Conservation (phyloP, 2,329 filamentous ascomycete species). For the Sporothrix euskadiensis region DNA sequence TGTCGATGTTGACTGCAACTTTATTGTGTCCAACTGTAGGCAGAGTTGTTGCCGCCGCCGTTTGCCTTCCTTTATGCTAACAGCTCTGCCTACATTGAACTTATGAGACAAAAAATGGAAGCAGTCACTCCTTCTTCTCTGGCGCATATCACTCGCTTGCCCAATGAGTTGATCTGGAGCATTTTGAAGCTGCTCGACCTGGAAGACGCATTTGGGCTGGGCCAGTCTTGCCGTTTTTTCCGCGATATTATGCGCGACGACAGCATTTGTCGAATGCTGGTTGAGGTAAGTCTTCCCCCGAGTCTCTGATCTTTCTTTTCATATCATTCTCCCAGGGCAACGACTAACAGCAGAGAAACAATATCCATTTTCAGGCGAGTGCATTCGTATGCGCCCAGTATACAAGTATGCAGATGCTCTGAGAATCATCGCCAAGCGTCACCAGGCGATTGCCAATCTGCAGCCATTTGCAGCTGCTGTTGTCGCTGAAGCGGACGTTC, state of each 20-base stretch:
- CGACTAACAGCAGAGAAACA: slow-evolving; percentile 13
- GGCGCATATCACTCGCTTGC: slow-evolving; percentile 47
- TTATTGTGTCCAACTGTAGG: slow-evolving; percentile 1
- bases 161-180: slow-evolving; percentile 65
- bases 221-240: slow-evolving; percentile 54
- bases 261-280: slow-evolving; percentile 56
- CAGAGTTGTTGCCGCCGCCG: slow-evolving; percentile 4
- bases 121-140: not conserved
- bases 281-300: slow-evolving; percentile 52
- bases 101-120: not conserved
- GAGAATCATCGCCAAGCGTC: slow-evolving; percentile 61
- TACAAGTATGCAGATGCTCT: slow-evolving; percentile 55
- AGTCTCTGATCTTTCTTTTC: slow-evolving; percentile 30
- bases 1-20: not conserved
- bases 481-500: slow-evolving; percentile 61
- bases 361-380: slow-evolving; percentile 21
- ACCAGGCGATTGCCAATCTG: slow-evolving; percentile 60
- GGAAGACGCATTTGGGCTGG: slow-evolving; percentile 59
- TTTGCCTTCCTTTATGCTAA: not conserved
- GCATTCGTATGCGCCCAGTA: not conserved
- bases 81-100: not conserved
- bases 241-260: slow-evolving; percentile 54
- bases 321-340: slow-evolving; percentile 26
- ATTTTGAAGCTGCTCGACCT: slow-evolving; percentile 57
- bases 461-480: slow-evolving; percentile 62